Percentiles rank a stretch among this genome's conserved stretches.
Conservation (phyloP, 169 alveolate genomes). For the Theileria sp. region DNA sequence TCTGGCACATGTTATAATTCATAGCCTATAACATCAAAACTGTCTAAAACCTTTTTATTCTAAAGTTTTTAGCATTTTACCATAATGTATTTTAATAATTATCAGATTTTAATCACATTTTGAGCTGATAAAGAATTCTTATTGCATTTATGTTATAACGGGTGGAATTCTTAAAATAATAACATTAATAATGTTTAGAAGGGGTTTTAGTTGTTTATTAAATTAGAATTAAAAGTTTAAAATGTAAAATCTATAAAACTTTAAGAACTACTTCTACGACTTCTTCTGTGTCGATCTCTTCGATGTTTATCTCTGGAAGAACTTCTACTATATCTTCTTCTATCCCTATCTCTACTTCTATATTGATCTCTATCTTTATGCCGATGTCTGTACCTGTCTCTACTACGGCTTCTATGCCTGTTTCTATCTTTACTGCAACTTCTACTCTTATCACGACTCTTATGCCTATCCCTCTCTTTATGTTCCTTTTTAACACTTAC, state of each 20-base stretch:
- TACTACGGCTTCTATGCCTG: constrained; percentile 1
- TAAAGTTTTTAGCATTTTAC: neutral
- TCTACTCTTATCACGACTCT: constrained; percentile 11
- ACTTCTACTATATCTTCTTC: constrained; percentile 21
- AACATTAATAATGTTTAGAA: neutral
- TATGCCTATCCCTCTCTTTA: constrained; percentile 9
- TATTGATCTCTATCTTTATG: neutral
- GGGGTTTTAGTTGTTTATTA: neutral
- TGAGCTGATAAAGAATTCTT: neutral
- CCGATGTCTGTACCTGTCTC: constrained; percentile 14
- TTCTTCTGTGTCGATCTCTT: constrained; percentile 13
- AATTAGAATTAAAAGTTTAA: neutral
- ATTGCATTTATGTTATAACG: no score
- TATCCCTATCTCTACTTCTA: neutral
- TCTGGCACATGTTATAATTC: constrained; percentile 6
- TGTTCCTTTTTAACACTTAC: constrained; percentile 7
- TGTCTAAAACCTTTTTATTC: constrained; percentile 11
- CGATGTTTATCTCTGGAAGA: constrained; percentile 10
- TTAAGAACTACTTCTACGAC: neutral
- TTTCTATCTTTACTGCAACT: constrained; percentile 19
- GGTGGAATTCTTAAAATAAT: neutral
- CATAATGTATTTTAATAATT: no score
- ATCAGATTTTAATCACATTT: neutral
- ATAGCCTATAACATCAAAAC: constrained; percentile 10
- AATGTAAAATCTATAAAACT: neutral